Base-by-base conservation (phyloP, 2,329 filamentous ascomycete genomes). In the Cladophialophora bantiana region DNA sequence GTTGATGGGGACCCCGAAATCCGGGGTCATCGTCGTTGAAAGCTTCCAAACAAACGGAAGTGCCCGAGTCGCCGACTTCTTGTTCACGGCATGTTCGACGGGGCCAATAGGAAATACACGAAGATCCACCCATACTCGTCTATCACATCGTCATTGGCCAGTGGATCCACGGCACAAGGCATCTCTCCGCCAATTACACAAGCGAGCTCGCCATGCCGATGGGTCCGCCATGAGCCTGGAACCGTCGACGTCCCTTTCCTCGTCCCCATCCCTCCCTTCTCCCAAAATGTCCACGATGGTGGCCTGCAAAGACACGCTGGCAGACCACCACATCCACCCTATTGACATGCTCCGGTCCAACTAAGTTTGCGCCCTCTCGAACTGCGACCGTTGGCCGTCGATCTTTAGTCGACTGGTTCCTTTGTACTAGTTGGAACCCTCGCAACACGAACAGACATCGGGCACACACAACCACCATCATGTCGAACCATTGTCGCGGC, bases 251-350 rank as follows among this genome's bases (percentile, higher is more conserved):
- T 26, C 26, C 26, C 20, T 50, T 7, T 50, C 45, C 20, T 50
- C 9, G 45, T 50, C 45, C 4, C 20, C 13, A 18, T 50, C 18
- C 18, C 18, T 26, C 20, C 40, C 45, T 26, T 26, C 20, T 5
- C 15, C 10, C 20, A 9, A 50, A 50, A 50, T 9, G 13, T 12
- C 40, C 40, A 42, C 40, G 56, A 32, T 59, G 56, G 38, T 59
- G 40, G 56, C 38, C 48, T 59, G 36, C 56, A 59, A n/a, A n/a
- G 40, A 59, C 56, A 42, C 56, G 56, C 38, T 48, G 36, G 56
- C 56, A 55, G 13, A 7, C 53, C 53, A 7, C 15, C 31, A 26
- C 12, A 36, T 55, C 53, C 7, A 18, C 34, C 53, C n/a, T 50
- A 50, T 50, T 50, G 45, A 26, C 45, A 12, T 26, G 9, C 18